Base-by-base conservation (phyloP, 768 basidiomycete genomes). In the Podaxis sp. region DNA sequence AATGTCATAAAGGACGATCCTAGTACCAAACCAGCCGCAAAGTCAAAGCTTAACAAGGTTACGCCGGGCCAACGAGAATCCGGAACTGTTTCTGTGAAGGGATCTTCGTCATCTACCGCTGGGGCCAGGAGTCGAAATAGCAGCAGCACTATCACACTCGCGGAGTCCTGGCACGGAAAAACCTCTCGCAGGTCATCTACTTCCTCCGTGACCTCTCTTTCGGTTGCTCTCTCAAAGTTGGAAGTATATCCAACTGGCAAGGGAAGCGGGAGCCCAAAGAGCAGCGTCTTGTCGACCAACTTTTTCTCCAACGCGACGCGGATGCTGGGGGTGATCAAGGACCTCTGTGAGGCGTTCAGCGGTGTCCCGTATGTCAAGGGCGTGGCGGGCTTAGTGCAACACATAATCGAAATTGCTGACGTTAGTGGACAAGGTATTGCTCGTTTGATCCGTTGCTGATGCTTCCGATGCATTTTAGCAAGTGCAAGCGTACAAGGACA, bases 311-410 rank as follows among this genome's bases (percentile, higher is more conserved):
- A 64, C 49, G 49, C 63, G 36, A 59, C 63, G 47, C 52, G 63
- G 9, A 49, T 61, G 25, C 33, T 67, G 38, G 63, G 59, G 24
- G 41, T 70, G 9, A 47, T 63, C 25, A 66, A 67, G 47, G 70
- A 71, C 15, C 52, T 70, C 11, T 53, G 63, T 3, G 66, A 64
- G 8, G 47, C 65, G 5, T 71, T 74, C 54, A 53, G 66, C 1
- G 64, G 70, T 4, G 68, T 70, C 2, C 71, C 73, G 22, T 72
- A 74, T 46, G 68, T 74, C 17, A 67, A 71, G 54, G 62, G 66
- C 8, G 65, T 74, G 15, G 69, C 68, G 7, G 59, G 66, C 1
- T 36, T 71, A 0, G 66, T 72, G 25, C 65, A 68, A 50, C 67
- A 68, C 40, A 72, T 74, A 11, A 66, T 74, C 11, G 60, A 68